phyloP scores from a whole-genome alignment of 441 rosid genomes.

The Corymbia calophylla region DNA sequence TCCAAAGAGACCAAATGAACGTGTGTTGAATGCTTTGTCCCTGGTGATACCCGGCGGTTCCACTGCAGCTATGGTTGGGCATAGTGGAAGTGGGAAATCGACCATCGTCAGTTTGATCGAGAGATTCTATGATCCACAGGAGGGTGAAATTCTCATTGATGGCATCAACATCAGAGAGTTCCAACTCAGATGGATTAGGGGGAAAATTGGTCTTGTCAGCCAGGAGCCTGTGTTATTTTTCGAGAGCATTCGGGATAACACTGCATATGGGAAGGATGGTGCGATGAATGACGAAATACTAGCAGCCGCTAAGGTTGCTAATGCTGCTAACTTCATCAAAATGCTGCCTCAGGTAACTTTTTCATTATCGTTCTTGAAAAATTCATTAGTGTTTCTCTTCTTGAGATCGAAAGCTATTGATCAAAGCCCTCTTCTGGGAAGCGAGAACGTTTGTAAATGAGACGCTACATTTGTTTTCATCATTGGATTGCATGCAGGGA shows the following conservation, averaged over 20 bases:
- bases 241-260: background rate
- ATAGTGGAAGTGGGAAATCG: background rate
- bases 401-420: background rate
- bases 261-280: background rate
- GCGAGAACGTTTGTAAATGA: background rate
- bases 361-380: background rate
- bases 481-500: slow-evolving; percentile 23
- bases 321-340: background rate
- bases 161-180: background rate
- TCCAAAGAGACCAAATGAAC: background rate
- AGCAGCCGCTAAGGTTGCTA: background rate
- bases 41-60: background rate
- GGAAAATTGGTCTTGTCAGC: slow-evolving; percentile 1
- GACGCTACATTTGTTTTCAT: background rate
- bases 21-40: background rate
- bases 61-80: background rate
- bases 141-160: background rate
- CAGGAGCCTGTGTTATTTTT: background rate
- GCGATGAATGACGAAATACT: background rate
- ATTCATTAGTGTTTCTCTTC: background rate
- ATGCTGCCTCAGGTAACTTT: background rate
- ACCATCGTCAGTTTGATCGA: background rate
- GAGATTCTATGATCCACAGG: background rate
- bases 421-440: background rate
- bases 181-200: slow-evolving; percentile 1